A percentile compares a stretch with the other conserved stretches of the same genome.
Evolutionary conservation across 306 rosid species (phyloP).

Genomic region (Begonia peltatifolia): DNA sequence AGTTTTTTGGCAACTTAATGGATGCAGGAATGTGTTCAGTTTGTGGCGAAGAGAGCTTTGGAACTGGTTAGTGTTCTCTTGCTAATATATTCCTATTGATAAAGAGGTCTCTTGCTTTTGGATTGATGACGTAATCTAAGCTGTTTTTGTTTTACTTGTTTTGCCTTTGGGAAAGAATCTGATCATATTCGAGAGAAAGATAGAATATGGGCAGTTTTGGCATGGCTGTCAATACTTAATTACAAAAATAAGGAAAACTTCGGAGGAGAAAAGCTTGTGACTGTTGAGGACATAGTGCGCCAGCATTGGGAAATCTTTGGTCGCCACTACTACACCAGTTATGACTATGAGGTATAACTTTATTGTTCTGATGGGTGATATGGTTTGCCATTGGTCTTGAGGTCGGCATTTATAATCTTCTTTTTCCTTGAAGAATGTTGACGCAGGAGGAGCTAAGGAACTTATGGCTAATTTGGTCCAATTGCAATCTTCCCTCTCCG

Average conservation of each 20-base stretch:
- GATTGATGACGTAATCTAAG: neutral
- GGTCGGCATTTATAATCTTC: no score
- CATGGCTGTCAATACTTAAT: conserved; percentile 86
- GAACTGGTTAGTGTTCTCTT: conserved; percentile 61
- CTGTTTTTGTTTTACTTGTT: conserved; percentile 11
- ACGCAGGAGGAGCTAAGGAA: conserved; percentile 81
- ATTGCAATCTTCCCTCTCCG: conserved; percentile 72
- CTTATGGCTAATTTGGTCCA: conserved; percentile 86
- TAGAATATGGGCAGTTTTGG: conserved; percentile 99
- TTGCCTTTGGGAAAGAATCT: conserved; percentile 33
- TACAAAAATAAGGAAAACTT: conserved; percentile 69
- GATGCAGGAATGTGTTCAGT: conserved; percentile 89
- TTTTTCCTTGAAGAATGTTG: conserved; percentile 56
- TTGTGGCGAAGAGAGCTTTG: conserved; percentile 99
- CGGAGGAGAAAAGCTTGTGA: conserved; percentile 58
- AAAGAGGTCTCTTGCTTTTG: neutral
- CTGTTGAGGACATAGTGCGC: conserved; percentile 95
- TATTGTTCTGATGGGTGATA: conserved; percentile 4
- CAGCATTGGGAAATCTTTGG: conserved; percentile 90
- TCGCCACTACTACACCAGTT: conserved; percentile 93
- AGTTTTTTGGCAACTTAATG: conserved; percentile 94
- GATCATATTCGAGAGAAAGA: conserved; percentile 98
- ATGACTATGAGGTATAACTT: conserved; percentile 67
- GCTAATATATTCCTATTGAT: neutral
- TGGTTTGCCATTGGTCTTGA: no score